phyloP scores from a whole-genome alignment of 169 alveolate genomes.

The Plasmodium cynomolgi region DNA sequence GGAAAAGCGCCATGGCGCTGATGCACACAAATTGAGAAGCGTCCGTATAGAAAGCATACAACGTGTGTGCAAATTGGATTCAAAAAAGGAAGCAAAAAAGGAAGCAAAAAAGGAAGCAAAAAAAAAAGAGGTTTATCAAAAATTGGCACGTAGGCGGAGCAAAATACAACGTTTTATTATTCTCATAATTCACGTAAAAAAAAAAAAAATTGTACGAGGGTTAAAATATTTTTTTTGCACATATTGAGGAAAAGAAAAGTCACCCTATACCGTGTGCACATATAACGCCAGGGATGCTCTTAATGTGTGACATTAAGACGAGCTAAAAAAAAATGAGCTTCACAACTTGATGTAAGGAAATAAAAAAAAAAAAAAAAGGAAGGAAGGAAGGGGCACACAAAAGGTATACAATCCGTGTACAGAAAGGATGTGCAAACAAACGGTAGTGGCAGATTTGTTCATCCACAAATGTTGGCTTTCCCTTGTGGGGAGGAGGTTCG shows the following conservation, averaged over 20 bases:
- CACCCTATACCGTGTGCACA: neutral
- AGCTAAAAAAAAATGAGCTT: neutral
- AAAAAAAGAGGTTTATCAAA: neutral
- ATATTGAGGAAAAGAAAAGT: neutral
- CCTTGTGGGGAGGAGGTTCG: neutral
- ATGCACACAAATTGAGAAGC: neutral
- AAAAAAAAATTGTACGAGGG: neutral
- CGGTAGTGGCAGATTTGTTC: neutral
- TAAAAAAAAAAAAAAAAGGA: too few relatives aligned
- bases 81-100: neutral
- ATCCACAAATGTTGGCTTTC: neutral
- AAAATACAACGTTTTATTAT: neutral
- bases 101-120: too few relatives aligned
- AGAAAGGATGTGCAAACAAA: neutral
- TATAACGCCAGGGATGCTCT: neutral
- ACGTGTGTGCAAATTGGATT: neutral
- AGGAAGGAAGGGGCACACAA: neutral
- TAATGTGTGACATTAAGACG: neutral
- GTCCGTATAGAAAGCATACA: neutral
- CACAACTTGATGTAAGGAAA: neutral
- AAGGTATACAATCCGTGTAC: neutral
- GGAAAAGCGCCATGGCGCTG: neutral
- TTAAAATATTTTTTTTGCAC: neutral
- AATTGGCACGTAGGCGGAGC: neutral
- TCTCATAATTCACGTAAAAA: conserved; percentile 6